Evolutionary conservation across 345 rosid genomes (phyloP).

Genomic region (Cardiospermum halicacabum): DNA sequence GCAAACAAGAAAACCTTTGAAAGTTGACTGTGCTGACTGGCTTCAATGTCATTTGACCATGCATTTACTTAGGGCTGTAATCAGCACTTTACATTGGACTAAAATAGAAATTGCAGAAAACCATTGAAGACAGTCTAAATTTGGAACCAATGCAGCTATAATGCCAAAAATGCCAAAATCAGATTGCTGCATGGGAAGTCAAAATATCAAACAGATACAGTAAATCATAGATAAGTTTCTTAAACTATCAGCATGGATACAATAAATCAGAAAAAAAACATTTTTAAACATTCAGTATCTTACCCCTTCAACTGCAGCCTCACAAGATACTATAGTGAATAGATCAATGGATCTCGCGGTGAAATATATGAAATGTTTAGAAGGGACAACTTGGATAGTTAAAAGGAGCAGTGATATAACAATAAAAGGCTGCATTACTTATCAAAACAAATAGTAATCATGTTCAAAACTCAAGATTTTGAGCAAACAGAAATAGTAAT

Average conservation of each 20-base stretch:
- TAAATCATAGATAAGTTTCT: not conserved
- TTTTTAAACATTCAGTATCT: not conserved
- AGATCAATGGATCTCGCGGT: not conserved
- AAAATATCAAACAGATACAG: not conserved
- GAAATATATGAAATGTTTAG: not conserved
- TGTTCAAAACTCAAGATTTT: not conserved
- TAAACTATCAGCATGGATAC: no score
- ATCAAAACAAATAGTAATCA: no score
- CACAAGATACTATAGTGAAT: not conserved
- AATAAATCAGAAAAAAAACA: not conserved
- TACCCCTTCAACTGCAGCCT: not conserved
- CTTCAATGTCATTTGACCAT: not conserved
- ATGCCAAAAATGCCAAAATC: not conserved
- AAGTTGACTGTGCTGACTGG: no score
- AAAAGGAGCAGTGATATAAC: not conserved
- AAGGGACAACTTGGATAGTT: not conserved
- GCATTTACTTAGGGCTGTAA: not conserved
- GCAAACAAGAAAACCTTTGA: no score
- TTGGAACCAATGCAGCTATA: not conserved
- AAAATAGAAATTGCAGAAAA: not conserved
- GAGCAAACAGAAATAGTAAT: slow-evolving; percentile 1
- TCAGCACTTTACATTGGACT: not conserved
- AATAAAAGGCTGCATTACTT: not conserved
- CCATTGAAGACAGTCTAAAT: not conserved
- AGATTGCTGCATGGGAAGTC: not conserved